Base-by-base conservation (phyloP, 352 stramenopile species). In the Pelagophyceae sp. region DNA sequence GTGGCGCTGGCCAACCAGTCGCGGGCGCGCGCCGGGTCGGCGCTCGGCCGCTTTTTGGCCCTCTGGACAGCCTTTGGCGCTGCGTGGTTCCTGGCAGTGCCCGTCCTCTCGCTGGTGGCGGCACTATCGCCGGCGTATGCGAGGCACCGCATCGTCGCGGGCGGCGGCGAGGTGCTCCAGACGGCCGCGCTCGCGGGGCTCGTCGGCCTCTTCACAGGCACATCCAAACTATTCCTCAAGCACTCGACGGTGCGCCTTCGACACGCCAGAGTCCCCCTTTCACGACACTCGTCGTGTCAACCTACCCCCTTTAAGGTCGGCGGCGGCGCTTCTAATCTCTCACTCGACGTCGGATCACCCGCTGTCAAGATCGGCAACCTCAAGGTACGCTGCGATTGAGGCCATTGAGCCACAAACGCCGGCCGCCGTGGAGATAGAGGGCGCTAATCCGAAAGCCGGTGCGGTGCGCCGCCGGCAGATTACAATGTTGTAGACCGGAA, bases 1-100 rank as follows among this genome's bases (percentile, higher is more conserved):
- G 63, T 87, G 27, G 79, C 83, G 6, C 11, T 72, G 3, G 17
- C 64, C 31, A 19, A 15, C 19, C 29, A 32, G 32, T 45, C 64
- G 31, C 19, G 40, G 32, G 19, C 19, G 6, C 29, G 64, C 64
- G 64, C 64, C 64, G 20, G 19, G 6, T 3, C 3, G 15, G 5
- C 15, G 6, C 64, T 72, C 32, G 19, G 64, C 32, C 64, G 64
- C 64, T 72, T 72, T 32, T 37, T 33, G 19, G 19, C 17, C 6
- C 15, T 20, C 64, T 72, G 64, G 64, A 31, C 64, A 3, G 31
- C n/a, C 64, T 19, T 40, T 32, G 64, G 64, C 31, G 35, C 32
- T 15, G 19, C 32, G 19, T 72, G 64, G 64, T 6, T n/a, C 32
- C 32, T 37, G 6, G n/a, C 6, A 3, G 19, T 72, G 6, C 64